Percentiles rank a stretch among this genome's conserved stretches.
Evolutionary conservation across 2,329 filamentous ascomycete species (phyloP).

Genomic region (Monilinia aucupariae): DNA sequence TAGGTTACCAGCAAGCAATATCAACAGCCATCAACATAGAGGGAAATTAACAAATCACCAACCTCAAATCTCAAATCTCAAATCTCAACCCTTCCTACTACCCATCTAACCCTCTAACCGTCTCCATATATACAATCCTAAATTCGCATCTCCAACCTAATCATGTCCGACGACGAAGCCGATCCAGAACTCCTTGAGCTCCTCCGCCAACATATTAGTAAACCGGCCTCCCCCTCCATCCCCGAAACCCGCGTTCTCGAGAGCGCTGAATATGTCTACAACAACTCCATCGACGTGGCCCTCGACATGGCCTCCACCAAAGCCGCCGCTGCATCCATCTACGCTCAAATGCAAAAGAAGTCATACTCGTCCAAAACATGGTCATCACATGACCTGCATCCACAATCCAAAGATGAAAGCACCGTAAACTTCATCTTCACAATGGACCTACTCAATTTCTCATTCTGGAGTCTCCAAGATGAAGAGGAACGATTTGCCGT

Average conservation of each 20-base stretch:
- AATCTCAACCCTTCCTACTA: no score
- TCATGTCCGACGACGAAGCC: constrained; percentile 86
- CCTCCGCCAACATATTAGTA: constrained; percentile 71
- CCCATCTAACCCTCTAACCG: no score
- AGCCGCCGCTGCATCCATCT: constrained; percentile 72
- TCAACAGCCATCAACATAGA: no score
- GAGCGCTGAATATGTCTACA: constrained; percentile 78
- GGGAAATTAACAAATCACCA: no score
- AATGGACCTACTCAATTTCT: constrained; percentile 96
- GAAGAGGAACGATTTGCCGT: constrained; percentile 72
- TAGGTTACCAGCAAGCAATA: no score
- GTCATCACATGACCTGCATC: constrained; percentile 85
- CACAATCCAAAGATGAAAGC: constrained; percentile 69
- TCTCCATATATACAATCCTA: no score
- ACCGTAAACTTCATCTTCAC: constrained; percentile 92
- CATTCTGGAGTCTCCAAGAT: constrained; percentile 77
- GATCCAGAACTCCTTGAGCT: constrained; percentile 84
- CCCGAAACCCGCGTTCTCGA: constrained; percentile 78
- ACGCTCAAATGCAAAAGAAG: constrained; percentile 75
- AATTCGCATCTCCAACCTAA: constrained; percentile 19
- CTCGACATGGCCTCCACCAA: constrained; percentile 80
- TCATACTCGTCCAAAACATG: constrained; percentile 79
- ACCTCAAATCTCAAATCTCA: not conserved
- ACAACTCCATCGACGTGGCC: constrained; percentile 90
- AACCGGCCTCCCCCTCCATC: constrained; percentile 47